Evolutionary conservation across 148 eudicot genomes (phyloP), one percentile per base, ranked within the genome.

Genomic region (Rhododendron molle): DNA sequence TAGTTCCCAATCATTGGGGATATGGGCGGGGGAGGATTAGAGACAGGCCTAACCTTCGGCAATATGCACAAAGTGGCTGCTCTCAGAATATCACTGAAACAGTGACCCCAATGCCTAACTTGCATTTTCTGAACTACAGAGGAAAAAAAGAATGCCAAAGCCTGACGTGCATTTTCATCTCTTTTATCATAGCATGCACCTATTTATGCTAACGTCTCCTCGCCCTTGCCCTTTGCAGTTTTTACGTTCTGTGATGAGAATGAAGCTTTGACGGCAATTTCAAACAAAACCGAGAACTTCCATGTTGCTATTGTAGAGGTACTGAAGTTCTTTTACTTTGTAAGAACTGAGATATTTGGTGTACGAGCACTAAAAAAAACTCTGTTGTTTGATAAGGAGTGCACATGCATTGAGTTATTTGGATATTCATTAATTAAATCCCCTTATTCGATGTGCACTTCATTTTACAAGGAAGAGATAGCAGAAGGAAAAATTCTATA

Each of bases 271-370:
- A 69, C 90, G n/a, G 93, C 95, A 26, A 85, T 93, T 87, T 91
- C 91, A 47, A 89, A 85, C 81, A 90, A 88, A 83, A 78, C 86
- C 1, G 90, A 90, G 85, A 83, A 85, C 86, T 95, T 89, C 89
- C 95, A 95, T 90, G 90, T 94, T 74, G 96, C 97, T 56, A 90
- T 95, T 79, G 91, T 95, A 74, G 97, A 94, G 98, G 98, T 94
- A 92, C 44, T 30, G 15, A 46, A 26, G 36, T 54, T 76, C 36
- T 15, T 54, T 36, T 83, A n/a, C 40, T 23, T 76, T 71, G 62
- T 13, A 30, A 71, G 56, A 34, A 83, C 76, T 28, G 71, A 26
- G 28, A 83, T 7, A 46, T 14, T 15, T 26, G 23, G 23, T 69
- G 7, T 46, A 20, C 18, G 21, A 47, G 12, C 11, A 36, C 71